Percentiles rank a stretch among this genome's conserved stretches.
Evolutionary conservation across 75 land plant species (phyloP).

Genomic region (Larix kaempferi): DNA sequence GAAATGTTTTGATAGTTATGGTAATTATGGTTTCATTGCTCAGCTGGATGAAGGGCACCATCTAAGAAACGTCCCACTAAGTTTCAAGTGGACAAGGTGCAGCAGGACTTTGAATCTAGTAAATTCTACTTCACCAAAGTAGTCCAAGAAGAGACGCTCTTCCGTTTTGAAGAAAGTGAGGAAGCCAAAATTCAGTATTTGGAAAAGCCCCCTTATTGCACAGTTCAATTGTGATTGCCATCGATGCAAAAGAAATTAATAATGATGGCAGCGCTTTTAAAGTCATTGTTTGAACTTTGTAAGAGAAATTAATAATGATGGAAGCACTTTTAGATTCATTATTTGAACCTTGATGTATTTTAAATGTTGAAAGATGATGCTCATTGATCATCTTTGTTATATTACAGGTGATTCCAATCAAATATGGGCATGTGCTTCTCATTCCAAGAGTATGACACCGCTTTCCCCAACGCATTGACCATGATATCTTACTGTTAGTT

Average conservation of each 20-base stretch:
- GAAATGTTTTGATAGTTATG: too few species aligned
- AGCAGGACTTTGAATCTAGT: slow-evolving; percentile 77
- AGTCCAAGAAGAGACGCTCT: slow-evolving; percentile 87
- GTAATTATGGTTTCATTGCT: too few species aligned
- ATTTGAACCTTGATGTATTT: neutral
- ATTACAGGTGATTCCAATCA: slow-evolving; percentile 88
- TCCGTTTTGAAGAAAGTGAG: slow-evolving; percentile 65
- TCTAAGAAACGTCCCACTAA: slow-evolving; percentile 88
- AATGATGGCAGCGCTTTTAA: too few species aligned
- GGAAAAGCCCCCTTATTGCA: slow-evolving; percentile 37
- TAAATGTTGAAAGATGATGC: neutral
- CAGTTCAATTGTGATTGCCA: slow-evolving; percentile 68
- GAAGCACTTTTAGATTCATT: too few species aligned
- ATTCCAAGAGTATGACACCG: slow-evolving; percentile 69
- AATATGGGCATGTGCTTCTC: slow-evolving; percentile 91
- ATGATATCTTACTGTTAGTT: slow-evolving; percentile 71
- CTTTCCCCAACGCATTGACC: slow-evolving; percentile 78
- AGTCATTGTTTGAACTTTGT: too few species aligned
- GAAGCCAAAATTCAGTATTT: slow-evolving; percentile 19
- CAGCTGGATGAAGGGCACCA: too few species aligned
- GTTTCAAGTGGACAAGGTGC: slow-evolving; percentile 84
- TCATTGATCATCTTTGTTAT: neutral
- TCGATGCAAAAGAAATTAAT: too few species aligned
- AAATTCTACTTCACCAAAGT: slow-evolving; percentile 97
- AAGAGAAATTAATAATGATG: slow-evolving; percentile 7